Evolutionary conservation across 2,329 filamentous ascomycete genomes (phyloP), one percentile per base, ranked within the genome.

Genomic region (Talaromyces sp.): DNA sequence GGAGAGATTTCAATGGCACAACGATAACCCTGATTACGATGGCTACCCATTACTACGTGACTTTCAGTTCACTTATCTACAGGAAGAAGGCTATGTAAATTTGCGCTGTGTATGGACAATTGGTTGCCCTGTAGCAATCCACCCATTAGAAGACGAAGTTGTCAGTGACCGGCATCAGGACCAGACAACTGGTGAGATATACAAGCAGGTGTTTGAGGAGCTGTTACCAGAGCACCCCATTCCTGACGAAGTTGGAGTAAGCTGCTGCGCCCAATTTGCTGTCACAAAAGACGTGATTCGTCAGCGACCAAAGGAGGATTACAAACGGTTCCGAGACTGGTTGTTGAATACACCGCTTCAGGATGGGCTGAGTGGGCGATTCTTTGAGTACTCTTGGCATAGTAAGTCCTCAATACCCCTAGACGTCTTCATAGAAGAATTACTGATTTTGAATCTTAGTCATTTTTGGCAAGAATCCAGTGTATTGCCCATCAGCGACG

Each of bases 261-360:
- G 84, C 2, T 86, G 84, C 69, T 86, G 84, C 66, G 82, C 81
- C 1, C 84, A 86, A 69, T 86, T 86, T 69, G 84, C 84, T 1
- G 75, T 86, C 3, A 82, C 79, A 14, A 72, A 78, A 10, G 82
- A 84, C 35, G 76, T 80, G 16, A 83, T 86, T 54, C 78, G 75
- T 22, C 76, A 76, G 9, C 76, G 81, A 33, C 80, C 81, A 3
- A 75, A 79, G 63, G 73, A 77, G 54, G 75, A 81, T 62, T 85
- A 83, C 67, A 73, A 83, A 11, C 78, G 75, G 67, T 80, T 83
- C 63, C 77, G 83, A 37, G 79, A 84, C 63, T 85, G 84, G 84
- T 70, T 85, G 5, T 74, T 85, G 35, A 74, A 77, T 13, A 85
- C 83, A 2, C 73, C 78, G 16, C 69, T 85, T n/a, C 72, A 71